phyloP scores from a whole-genome alignment of 2,329 filamentous ascomycete genomes.

The Lecanicillium sp. region DNA sequence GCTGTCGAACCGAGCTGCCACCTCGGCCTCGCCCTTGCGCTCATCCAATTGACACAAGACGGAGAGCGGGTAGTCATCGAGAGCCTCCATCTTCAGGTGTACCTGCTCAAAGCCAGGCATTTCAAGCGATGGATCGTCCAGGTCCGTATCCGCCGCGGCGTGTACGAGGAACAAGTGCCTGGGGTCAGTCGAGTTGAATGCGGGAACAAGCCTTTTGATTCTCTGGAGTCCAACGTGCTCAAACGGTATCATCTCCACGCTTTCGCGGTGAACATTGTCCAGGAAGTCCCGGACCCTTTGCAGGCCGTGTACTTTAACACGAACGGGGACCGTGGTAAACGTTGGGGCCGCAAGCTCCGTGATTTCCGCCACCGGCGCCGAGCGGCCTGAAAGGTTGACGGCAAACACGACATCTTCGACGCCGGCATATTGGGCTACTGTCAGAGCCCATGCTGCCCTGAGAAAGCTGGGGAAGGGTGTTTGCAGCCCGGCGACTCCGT shows the following conservation, averaged over 20 bases:
- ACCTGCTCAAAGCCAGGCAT: conserved; percentile 11
- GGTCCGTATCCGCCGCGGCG: conserved; percentile 2
- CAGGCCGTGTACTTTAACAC: background rate
- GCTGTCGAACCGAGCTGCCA: conserved; percentile 6
- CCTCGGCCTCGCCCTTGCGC: background rate
- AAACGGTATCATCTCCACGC: conserved; percentile 3
- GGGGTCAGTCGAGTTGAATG: background rate
- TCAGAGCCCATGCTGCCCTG: background rate
- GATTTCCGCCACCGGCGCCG: conserved; percentile 9
- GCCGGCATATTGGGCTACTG: background rate
- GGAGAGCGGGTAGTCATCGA: conserved; percentile 7
- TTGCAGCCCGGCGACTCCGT: background rate
- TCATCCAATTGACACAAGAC: conserved; percentile 4
- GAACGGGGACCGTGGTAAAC: conserved; percentile 13
- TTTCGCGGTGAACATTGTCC: conserved; percentile 4
- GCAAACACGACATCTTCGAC: conserved; percentile 12
- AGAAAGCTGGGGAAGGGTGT: background rate
- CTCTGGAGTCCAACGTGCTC: background rate
- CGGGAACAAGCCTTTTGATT: conserved; percentile 4
- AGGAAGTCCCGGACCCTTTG: conserved; percentile 11
- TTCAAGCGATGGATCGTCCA: conserved; percentile 2
- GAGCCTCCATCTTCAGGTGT: background rate
- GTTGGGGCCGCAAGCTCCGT: conserved; percentile 11
- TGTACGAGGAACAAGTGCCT: conserved; percentile 12
- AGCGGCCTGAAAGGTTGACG: conserved; percentile 10